Evolutionary conservation across 768 basidiomycete species (phyloP).

Genomic region (Stropharia rugosoannulata): DNA sequence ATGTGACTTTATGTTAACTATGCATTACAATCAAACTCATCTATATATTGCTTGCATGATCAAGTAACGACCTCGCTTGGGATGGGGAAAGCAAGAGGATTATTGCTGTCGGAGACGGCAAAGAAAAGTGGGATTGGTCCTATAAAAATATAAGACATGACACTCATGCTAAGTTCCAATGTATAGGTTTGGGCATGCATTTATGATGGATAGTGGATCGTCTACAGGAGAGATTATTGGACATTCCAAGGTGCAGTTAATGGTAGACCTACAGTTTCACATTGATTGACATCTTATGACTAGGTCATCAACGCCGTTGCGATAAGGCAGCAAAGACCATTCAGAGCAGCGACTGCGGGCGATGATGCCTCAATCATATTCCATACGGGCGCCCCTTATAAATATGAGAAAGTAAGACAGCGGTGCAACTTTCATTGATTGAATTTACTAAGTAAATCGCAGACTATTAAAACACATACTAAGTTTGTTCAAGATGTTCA

Average conservation of each 20-base stretch:
- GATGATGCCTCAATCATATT: slow-evolving; percentile 85
- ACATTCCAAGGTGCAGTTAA: slow-evolving; percentile 70
- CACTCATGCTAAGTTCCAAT: neutral
- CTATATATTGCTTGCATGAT: no score
- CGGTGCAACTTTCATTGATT: neutral
- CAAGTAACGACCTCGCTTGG: slow-evolving; percentile 92
- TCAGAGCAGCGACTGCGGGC: slow-evolving; percentile 83
- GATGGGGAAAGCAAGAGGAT: slow-evolving; percentile 97
- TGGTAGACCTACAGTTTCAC: neutral
- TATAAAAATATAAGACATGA: neutral
- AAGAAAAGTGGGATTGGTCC: slow-evolving; percentile 63
- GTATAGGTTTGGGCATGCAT: slow-evolving; percentile 75
- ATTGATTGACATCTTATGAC: neutral
- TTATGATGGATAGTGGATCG: slow-evolving; percentile 81
- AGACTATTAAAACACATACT: slow-evolving; percentile 86
- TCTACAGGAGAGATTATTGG: slow-evolving; percentile 88
- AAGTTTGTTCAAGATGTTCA: slow-evolving; percentile 92
- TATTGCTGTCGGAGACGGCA: slow-evolving; percentile 90
- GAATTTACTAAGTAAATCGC: neutral
- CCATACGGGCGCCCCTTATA: slow-evolving; percentile 86
- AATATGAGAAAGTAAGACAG: slow-evolving; percentile 70
- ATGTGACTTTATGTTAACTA: slow-evolving; percentile 21
- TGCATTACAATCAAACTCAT: no score
- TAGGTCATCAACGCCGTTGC: slow-evolving; percentile 87
- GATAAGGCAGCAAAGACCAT: slow-evolving; percentile 87